Percentiles rank a stretch among this genome's conserved stretches.
Conservation (phyloP, 2,329 filamentous ascomycete species). For the Fusarium pseudoanthophilum region DNA sequence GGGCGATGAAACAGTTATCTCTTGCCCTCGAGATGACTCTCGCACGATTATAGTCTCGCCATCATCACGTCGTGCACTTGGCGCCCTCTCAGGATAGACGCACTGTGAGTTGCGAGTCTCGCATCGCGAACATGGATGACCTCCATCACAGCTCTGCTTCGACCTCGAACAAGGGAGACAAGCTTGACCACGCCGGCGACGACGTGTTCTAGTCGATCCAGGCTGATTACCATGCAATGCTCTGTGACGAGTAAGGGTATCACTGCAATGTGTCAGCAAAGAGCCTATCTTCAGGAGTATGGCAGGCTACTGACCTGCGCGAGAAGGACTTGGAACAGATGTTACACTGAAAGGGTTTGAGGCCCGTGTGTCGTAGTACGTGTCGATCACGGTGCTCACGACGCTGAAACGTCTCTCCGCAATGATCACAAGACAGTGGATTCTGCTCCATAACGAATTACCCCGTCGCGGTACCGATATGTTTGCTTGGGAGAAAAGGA, state of each 20-base stretch:
- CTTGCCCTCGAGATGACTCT: neutral
- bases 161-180: neutral
- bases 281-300: too few relatives aligned
- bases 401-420: neutral
- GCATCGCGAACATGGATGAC: accelerated
- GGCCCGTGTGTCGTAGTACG: neutral
- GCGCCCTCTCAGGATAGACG: accelerated
- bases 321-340: neutral
- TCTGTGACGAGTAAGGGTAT: neutral
- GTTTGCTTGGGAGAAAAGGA: accelerated
- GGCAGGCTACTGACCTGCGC: neutral
- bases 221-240: neutral
- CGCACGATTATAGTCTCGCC: accelerated
- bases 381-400: slow-evolving; percentile 5
- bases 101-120: accelerated
- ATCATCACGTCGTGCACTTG: accelerated
- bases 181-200: neutral
- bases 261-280: too few relatives aligned
- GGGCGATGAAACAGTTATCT: neutral
- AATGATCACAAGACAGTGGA: neutral
- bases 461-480: neutral
- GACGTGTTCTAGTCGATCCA: accelerated
- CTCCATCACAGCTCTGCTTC: neutral
- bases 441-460: neutral
- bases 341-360: neutral